Evolutionary conservation across 306 rosid genomes (phyloP).

Genomic region (Vigna nakashimae): DNA sequence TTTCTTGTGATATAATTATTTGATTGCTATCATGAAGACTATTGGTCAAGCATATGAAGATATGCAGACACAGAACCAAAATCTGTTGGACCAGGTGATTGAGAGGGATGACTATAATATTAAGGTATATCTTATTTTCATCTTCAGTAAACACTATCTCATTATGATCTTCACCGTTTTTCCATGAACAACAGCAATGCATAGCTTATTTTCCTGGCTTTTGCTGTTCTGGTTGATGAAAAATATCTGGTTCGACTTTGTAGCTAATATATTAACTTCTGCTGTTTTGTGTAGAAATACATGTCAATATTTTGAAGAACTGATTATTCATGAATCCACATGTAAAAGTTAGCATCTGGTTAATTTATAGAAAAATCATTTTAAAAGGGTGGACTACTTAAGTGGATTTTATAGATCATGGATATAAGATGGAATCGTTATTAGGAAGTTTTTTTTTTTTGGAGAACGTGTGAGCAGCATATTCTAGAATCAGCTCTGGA

Average conservation of each 20-base stretch:
- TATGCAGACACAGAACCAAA: slow-evolving; percentile 98
- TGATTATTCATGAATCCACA: slow-evolving; percentile 15
- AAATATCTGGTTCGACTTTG: slow-evolving; percentile 22
- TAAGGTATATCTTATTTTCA: slow-evolving; percentile 64
- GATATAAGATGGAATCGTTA: slow-evolving; percentile 3
- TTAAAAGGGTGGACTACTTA: not conserved
- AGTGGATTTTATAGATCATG: slow-evolving; percentile 23
- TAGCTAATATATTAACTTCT: slow-evolving; percentile 24
- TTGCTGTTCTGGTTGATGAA: slow-evolving; percentile 22
- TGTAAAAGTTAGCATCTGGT: slow-evolving; percentile 4
- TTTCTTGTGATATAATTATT: slow-evolving; percentile 30
- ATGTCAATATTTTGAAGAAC: slow-evolving; percentile 10
- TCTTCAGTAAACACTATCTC: slow-evolving; percentile 22
- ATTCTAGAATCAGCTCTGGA: slow-evolving; percentile 1
- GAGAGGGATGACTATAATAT: slow-evolving; percentile 98
- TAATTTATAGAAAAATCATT: not conserved
- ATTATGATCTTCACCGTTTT: slow-evolving; percentile 19
- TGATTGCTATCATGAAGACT: slow-evolving; percentile 63
- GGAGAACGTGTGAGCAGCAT: slow-evolving; percentile 16
- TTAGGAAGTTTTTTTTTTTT: not conserved
- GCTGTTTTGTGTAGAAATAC: slow-evolving; percentile 8
- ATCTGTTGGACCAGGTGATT: slow-evolving; percentile 82
- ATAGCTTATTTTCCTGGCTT: slow-evolving; percentile 32
- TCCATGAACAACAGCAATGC: slow-evolving; percentile 34
- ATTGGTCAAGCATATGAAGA: slow-evolving; percentile 99